Base-by-base conservation (phyloP, 495 filamentous ascomycete genomes). In the Bryoglossum gracile region DNA sequence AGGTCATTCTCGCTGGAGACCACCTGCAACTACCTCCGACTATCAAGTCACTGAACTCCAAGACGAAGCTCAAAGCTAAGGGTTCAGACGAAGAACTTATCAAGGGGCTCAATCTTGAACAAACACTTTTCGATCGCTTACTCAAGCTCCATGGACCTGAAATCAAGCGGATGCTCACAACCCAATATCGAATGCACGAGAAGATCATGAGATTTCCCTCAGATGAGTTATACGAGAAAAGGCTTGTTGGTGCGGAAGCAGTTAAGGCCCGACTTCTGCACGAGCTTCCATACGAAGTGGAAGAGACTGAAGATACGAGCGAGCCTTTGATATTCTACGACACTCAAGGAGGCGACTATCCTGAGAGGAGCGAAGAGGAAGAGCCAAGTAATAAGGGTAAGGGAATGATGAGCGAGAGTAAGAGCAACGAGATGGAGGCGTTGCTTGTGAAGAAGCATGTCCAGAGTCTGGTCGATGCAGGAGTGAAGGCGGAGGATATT, bases 181-280 rank as follows among this genome's bases (percentile, higher is more conserved):
- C 87, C 2, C 92, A 99, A 68, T 99, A 99, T 65, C 86, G 92
- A 8, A 99, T 99, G 92, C 91, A 99, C 64, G 83, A 87, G 58
- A 75, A 72, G 41, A 97, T 99, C 60, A 97, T 96, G 92, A 71
- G 76, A 30, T 97, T 96, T 62, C 91, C 94, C 0, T 96, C 91
- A 0, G 72, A 82, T 43, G 83, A 89, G 62, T 75, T 99, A 17
- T 99, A 99, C 70, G 84, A 87, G 35, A 74, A 72, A 2, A 80
- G 81, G 51, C 72, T 99, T 3, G 72, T 89, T 3, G 92, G 92
- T 2, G 86, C 82, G 2, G 83, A 89, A 3, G 70, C 65, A 0
- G 92, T 97, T 28, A 84, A 83, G 57, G 68, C 65, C 3, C 77
- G 89, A 11, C 67, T 95, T 1, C 74, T 99, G 5, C 81, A 71